These are phyloP conservation scores for Penicillium aurantiogriseum DNA, from an alignment of 2,329 filamentous ascomycete genomes.

Conservation along the genomic window DNA sequence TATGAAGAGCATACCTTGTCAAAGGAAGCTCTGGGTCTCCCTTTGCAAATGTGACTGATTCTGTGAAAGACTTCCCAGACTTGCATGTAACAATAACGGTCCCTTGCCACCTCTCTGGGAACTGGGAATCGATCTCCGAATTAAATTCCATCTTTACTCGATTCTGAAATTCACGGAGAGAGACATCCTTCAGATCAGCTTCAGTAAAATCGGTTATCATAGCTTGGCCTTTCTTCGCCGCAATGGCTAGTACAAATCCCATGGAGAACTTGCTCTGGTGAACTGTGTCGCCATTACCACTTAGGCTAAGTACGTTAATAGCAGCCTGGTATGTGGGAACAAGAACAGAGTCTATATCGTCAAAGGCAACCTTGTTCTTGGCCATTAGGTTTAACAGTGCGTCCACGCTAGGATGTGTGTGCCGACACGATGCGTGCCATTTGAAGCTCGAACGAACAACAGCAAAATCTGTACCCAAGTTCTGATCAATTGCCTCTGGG, in stretches of 20 bases:
- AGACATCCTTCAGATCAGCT: conserved; percentile 23
- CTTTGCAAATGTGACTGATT: conserved; percentile 29
- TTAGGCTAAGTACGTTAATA: conserved; percentile 31
- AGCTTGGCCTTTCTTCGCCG: conserved; percentile 33
- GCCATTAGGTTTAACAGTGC: conserved; percentile 4
- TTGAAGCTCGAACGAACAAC: conserved; percentile 34
- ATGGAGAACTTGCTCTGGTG: conserved; percentile 38
- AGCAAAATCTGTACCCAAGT: conserved; percentile 22
- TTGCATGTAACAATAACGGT: conserved; percentile 28
- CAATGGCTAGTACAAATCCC: conserved; percentile 35
- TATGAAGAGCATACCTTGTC: conserved; percentile 22
- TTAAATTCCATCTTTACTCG: conserved; percentile 7
- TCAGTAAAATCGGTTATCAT: conserved; percentile 35
- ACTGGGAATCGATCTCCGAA: conserved; percentile 29
- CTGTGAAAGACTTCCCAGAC: conserved; percentile 20
- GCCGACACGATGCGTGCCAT: conserved; percentile 23
- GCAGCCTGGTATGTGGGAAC: conserved; percentile 32
- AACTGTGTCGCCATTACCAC: conserved; percentile 31
- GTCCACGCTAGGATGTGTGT: too few species aligned
- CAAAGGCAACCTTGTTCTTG: conserved; percentile 24
- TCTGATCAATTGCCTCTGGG: too few species aligned
- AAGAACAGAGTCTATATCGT: conserved; percentile 31
- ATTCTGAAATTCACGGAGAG: conserved; percentile 28
- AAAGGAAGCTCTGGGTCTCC: conserved; percentile 31
- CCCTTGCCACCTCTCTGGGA: conserved; percentile 31